Evolutionary conservation across 352 stramenopile species (phyloP).

Genomic region (Aphanomyces euteiches): DNA sequence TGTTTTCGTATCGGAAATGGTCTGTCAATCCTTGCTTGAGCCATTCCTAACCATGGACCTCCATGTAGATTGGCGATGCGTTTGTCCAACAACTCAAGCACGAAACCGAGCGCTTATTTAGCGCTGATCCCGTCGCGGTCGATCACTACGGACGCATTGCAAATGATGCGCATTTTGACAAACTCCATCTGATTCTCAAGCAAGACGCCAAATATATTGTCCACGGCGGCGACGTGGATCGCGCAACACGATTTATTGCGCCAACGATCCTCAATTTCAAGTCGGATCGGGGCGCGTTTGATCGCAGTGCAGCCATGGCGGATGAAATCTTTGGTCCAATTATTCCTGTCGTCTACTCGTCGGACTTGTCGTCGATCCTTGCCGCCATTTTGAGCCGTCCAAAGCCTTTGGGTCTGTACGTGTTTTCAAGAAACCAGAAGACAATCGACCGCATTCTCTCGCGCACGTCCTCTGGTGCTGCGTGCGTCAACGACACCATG

Average conservation of each 20-base stretch:
- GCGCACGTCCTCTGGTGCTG: constrained; percentile 50
- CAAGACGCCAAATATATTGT: constrained; percentile 52
- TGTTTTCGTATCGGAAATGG: constrained; percentile 56
- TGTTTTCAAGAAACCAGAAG: constrained; percentile 57
- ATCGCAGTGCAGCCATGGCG: constrained; percentile 63
- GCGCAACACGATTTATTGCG: constrained; percentile 67
- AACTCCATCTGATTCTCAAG: constrained; percentile 46
- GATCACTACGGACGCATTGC: constrained; percentile 4
- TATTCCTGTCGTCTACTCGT: constrained; percentile 88
- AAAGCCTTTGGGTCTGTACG: constrained; percentile 85
- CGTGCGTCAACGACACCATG: constrained; percentile 68
- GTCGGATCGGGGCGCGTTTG: constrained; percentile 47
- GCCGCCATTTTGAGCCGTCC: constrained; percentile 41
- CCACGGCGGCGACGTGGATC: constrained; percentile 57
- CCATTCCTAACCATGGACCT: not conserved
- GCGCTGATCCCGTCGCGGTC: not conserved
- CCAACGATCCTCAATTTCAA: constrained; percentile 90
- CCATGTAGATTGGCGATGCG: constrained; percentile 2
- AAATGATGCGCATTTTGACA: constrained; percentile 10
- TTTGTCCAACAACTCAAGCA: constrained; percentile 16
- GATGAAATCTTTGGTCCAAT: constrained; percentile 97
- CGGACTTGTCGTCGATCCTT: constrained; percentile 39
- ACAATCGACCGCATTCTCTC: constrained; percentile 42
- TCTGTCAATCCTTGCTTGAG: not conserved
- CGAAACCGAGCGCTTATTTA: not conserved